Conservation (phyloP, 2,329 filamentous ascomycete species). For the Westerdykella ornata region DNA sequence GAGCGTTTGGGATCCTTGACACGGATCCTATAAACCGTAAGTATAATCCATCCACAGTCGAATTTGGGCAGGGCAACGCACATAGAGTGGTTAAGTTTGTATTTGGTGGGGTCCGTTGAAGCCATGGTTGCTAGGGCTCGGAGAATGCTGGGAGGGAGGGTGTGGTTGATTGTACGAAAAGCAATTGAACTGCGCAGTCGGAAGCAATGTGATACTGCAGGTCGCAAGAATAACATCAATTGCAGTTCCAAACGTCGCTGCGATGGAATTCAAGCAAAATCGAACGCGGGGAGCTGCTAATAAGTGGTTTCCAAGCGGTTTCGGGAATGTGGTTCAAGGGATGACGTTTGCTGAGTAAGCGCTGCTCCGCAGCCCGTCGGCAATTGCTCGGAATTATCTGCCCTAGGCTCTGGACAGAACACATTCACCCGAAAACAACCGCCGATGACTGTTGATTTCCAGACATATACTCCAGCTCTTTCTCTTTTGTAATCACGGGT, state of each 20-base stretch:
- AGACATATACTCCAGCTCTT: too few species aligned
- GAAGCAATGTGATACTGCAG: constrained; percentile 5
- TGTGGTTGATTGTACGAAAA: constrained; percentile 6
- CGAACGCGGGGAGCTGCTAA: not conserved
- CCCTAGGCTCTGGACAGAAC: too few species aligned
- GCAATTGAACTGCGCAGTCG: constrained; percentile 7
- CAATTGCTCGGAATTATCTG: not conserved
- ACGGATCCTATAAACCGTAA: constrained; percentile 58
- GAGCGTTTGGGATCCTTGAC: constrained; percentile 82
- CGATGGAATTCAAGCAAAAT: constrained; percentile 5
- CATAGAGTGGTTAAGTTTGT: constrained; percentile 59
- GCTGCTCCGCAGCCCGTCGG: not conserved
- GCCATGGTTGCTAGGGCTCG: constrained; percentile 44
- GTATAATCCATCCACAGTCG: constrained; percentile 3
- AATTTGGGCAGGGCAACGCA: constrained; percentile 17
- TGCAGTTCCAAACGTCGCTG: constrained; percentile 4
- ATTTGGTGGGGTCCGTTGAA: constrained; percentile 52
- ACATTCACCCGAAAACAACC: too few species aligned
- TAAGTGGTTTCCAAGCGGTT: not conserved
- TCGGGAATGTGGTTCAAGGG: not conserved
- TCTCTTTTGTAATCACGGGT: too few species aligned
- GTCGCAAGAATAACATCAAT: constrained; percentile 23
- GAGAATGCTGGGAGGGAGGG: constrained; percentile 8
- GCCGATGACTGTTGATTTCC: too few species aligned
- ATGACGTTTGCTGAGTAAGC: constrained; percentile 3